phyloP scores from a whole-genome alignment of 345 rosid genomes.

The Dipteronia dyeriana region DNA sequence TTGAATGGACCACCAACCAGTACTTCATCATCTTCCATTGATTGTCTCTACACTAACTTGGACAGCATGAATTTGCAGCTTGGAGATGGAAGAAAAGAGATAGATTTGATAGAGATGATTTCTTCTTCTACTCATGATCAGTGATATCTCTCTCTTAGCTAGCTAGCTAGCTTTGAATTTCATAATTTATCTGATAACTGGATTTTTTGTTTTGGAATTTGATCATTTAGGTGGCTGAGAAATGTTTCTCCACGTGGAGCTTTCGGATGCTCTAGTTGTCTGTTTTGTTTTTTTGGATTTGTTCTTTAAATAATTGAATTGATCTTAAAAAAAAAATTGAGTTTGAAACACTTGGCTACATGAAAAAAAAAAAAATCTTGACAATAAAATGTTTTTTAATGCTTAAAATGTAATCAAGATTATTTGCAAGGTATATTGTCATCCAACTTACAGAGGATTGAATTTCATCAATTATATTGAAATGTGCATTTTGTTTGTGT shows the following conservation, averaged over 20 bases:
- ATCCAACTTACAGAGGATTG: not conserved
- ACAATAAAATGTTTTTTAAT: not conserved
- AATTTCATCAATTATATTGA: not conserved
- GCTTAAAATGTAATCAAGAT: not conserved
- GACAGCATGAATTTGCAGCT: slow-evolving; percentile 21
- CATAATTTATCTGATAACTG: too few species aligned
- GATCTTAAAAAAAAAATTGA: too few species aligned
- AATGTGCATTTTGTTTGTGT: not conserved
- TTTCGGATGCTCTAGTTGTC: too few species aligned
- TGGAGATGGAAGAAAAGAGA: slow-evolving; percentile 52
- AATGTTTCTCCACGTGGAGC: too few species aligned
- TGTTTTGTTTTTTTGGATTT: too few species aligned
- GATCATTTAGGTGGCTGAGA: too few species aligned
- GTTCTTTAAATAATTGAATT: too few species aligned
- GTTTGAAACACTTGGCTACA: too few species aligned
- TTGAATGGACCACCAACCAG: slow-evolving; percentile 53
- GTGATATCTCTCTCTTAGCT: slow-evolving; percentile 21
- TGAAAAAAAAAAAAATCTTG: not conserved
- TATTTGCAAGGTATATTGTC: not conserved
- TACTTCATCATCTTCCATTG: slow-evolving; percentile 20
- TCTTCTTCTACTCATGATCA: slow-evolving; percentile 52
- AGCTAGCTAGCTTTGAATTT: not conserved
- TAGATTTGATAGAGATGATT: slow-evolving; percentile 98
- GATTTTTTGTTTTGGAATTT: too few species aligned
- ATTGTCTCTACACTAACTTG: slow-evolving; percentile 17